Evolutionary conservation across 2,329 filamentous ascomycete genomes (phyloP).

Genomic region (Dothideomycetes sp.): DNA sequence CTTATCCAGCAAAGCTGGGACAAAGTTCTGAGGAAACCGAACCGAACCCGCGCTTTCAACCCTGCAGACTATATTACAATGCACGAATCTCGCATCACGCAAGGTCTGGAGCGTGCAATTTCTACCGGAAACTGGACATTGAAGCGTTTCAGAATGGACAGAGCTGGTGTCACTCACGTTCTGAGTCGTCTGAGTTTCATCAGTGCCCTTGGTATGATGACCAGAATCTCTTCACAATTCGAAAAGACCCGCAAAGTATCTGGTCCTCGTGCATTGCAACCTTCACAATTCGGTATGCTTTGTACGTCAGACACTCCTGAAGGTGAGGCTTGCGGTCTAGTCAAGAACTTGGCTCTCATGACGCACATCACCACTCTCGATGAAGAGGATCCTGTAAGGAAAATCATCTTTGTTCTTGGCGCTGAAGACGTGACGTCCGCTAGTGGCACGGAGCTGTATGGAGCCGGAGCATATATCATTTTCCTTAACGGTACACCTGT

Average conservation of each 20-base stretch:
- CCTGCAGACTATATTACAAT: constrained; percentile 75
- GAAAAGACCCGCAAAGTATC: constrained; percentile 97
- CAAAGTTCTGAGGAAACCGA: constrained; percentile 89
- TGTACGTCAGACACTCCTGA: constrained; percentile 96
- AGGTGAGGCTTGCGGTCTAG: constrained; percentile 94
- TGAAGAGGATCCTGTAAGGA: constrained; percentile 80
- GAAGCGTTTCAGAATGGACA: constrained; percentile 97
- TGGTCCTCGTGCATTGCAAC: constrained; percentile 88
- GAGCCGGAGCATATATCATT: constrained; percentile 74
- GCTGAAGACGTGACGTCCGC: constrained; percentile 73
- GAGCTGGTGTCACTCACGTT: constrained; percentile 92
- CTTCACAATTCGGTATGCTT: constrained; percentile 96
- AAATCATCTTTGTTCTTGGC: constrained; percentile 78
- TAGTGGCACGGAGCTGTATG: constrained; percentile 78
- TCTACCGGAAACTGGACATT: constrained; percentile 97
- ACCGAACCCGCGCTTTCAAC: constrained; percentile 79
- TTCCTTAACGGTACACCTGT: constrained; percentile 94
- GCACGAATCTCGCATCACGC: constrained; percentile 77
- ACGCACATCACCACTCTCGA: constrained; percentile 98
- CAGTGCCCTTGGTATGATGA: constrained; percentile 98
- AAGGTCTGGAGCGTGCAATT: constrained; percentile 90
- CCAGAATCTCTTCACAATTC: constrained; percentile 93
- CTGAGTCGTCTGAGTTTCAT: constrained; percentile 94
- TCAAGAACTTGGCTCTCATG: constrained; percentile 97
- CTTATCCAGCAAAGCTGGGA: constrained; percentile 91